Evolutionary conservation across 768 basidiomycete genomes (phyloP), one percentile per base, ranked within the genome.

Genomic region (Rhodotorula diobovata): DNA sequence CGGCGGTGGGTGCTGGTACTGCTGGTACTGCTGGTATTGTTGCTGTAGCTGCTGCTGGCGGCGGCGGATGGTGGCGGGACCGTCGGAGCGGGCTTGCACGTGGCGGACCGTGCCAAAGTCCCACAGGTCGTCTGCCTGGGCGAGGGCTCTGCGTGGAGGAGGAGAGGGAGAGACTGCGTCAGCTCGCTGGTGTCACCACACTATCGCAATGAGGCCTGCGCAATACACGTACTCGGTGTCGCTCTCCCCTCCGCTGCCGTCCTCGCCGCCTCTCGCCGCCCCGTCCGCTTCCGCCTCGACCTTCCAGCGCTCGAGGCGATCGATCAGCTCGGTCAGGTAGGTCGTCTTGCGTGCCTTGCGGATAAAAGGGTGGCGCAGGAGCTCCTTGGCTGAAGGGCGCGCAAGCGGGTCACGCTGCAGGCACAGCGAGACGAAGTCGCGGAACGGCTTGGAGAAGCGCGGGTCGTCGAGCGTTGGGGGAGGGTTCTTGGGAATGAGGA

Each of bases 401-500:
- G 94, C 70, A 34, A 74, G 63, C 32, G 96, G 94, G 82, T 99
- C 96, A 56, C 96, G 86, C 76, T 95, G 93, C 50, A 99, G 82
- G 81, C 96, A 99, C 69, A 88, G 88, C 0, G 90, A 84, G 23
- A 99, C 91, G 80, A 99, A 99, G 67, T 98, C 96, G 76, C 88
- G 85, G 83, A 99, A 99, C 10, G 89, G 85, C 78, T 91, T 92
- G 5, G 92, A 92, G 81, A 97, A 99, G 74, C 87, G 87, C 45
- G 87, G 89, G 34, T 60, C 76, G 71, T 97, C 96, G 54, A 99
- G 83, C 32, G 85, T 85, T 20, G 96, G 96, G 2, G 96, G 96
- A 4, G 91, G 87, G 76, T 98, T 98, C 84, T 97, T 97, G 25
- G 96, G 96, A 67, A 99, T 99, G 65, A 99, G 84, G 84, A 99